Percentiles rank a stretch among this genome's conserved stretches.
phyloP scores from a whole-genome alignment of 768 basidiomycete genomes.

The Paxillus involutus region DNA sequence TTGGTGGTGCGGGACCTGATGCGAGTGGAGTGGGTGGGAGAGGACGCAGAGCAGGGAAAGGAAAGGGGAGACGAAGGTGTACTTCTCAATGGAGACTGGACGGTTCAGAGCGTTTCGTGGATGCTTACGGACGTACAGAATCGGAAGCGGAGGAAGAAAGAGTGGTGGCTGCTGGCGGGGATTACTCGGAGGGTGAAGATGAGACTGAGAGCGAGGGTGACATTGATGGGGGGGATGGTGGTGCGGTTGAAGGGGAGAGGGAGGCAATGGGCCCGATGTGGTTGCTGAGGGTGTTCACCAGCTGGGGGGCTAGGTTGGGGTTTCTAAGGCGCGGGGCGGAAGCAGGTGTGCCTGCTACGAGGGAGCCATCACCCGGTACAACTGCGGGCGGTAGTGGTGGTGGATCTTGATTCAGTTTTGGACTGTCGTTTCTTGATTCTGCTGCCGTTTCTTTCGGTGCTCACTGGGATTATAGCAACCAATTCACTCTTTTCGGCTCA shows the following conservation, averaged over 20 bases:
- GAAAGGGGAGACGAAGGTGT: conserved; percentile 47
- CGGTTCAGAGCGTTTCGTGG: conserved; percentile 60
- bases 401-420: conserved; percentile 17
- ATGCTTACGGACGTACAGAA: conserved; percentile 68
- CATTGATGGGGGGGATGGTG: conserved; percentile 10
- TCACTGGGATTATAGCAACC: no score
- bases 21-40: conserved; percentile 55
- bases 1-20: conserved; percentile 34
- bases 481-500: no score
- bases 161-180: conserved; percentile 28
- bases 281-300: conserved; percentile 74
- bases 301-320: conserved; percentile 70
- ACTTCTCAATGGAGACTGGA: conserved; percentile 64
- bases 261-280: conserved; percentile 74
- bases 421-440: neutral
- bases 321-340: conserved; percentile 29
- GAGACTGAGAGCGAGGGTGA: conserved; percentile 32
- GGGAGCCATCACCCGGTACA: conserved; percentile 16
- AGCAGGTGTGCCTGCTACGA: conserved; percentile 15
- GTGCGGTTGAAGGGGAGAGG: conserved; percentile 43
- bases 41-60: conserved; percentile 38
- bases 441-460: neutral
- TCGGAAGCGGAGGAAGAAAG: conserved; percentile 76
- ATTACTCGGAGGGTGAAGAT: conserved; percentile 27
- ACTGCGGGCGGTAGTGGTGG: conserved; percentile 2